Conservation (phyloP, 2,329 filamentous ascomycete genomes). For the Calonectria naviculata region DNA sequence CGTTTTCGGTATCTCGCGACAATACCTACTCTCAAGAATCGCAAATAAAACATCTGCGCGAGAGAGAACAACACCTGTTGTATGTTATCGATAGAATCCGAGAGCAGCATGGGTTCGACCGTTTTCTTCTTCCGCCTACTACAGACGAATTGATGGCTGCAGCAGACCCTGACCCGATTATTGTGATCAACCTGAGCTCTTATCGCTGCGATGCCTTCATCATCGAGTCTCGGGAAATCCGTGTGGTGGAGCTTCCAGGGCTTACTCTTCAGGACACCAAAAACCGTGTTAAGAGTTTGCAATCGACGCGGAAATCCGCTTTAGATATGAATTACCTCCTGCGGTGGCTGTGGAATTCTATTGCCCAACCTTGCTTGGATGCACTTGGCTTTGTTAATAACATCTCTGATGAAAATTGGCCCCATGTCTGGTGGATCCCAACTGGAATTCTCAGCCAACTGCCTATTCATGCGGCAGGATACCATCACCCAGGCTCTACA, state of each 20-base stretch:
- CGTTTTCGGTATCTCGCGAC: background rate
- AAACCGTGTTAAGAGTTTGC: background rate
- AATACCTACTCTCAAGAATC: background rate
- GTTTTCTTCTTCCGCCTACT: constrained; percentile 1
- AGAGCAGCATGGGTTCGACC: background rate
- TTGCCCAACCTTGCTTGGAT: background rate
- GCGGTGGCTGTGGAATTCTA: background rate
- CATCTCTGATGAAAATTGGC: too few species aligned
- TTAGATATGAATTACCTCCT: background rate
- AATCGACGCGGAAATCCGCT: background rate
- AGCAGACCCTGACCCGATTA: background rate
- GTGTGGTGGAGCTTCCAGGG: background rate
- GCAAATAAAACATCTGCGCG: background rate
- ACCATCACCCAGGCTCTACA: too few species aligned
- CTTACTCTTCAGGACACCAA: background rate
- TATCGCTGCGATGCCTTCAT: constrained; percentile 9
- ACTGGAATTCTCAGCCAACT: too few species aligned
- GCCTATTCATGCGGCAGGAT: too few species aligned
- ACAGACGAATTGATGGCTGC: background rate
- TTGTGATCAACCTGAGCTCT: background rate
- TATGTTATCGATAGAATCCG: background rate
- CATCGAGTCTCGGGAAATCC: background rate
- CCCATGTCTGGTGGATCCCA: too few species aligned
- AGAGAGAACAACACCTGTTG: background rate
- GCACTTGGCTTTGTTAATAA: too few species aligned